These are phyloP conservation scores for Erythrophleum fordii DNA, from an alignment of 306 rosid species.

Conservation along the genomic window DNA sequence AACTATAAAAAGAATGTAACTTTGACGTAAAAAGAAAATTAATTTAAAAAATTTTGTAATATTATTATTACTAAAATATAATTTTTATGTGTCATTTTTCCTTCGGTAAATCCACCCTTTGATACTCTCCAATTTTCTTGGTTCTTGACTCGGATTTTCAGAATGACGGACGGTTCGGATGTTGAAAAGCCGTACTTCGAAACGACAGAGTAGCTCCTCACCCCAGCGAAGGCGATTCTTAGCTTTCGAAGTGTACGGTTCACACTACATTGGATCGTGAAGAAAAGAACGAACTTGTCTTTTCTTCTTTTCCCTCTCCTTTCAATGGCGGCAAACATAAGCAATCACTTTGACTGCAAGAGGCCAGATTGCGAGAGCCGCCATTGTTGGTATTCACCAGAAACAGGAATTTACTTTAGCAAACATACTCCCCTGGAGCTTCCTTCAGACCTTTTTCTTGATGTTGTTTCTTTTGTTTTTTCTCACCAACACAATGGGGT, in stretches of 20 bases:
- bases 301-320: neutral
- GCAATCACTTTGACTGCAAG: neutral
- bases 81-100: too few species aligned
- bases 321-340: constrained; percentile 40
- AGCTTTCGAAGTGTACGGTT: neutral
- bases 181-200: too few species aligned
- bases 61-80: too few species aligned
- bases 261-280: neutral
- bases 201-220: too few species aligned
- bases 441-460: constrained; percentile 72
- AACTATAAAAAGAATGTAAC: too few species aligned
- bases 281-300: neutral
- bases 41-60: too few species aligned
- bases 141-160: too few species aligned
- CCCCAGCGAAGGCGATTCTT: neutral
- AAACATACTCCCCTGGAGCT: constrained; percentile 48
- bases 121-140: too few species aligned
- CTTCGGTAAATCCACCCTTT: too few species aligned
- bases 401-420: constrained; percentile 67
- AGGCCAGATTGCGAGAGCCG: constrained; percentile 18
- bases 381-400: constrained; percentile 62
- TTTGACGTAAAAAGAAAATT: too few species aligned
- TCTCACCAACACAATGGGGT: constrained; percentile 64
- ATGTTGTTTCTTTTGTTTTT: constrained; percentile 69
- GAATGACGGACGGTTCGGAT: too few species aligned